Evolutionary conservation across 495 filamentous ascomycete species (phyloP).

Genomic region (Cercophora sp.): DNA sequence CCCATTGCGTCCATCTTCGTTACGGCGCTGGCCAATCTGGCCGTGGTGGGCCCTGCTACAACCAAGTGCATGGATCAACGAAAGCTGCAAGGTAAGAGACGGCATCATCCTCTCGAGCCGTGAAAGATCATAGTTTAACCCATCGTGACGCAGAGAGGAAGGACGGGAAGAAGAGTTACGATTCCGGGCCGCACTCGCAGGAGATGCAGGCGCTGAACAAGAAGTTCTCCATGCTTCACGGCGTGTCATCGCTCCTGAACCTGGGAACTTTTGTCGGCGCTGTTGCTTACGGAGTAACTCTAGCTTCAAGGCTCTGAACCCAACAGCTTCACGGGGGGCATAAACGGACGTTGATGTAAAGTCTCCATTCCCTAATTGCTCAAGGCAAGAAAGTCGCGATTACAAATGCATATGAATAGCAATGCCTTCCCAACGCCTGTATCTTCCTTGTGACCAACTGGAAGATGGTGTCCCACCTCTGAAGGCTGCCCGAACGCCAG

Average conservation of each 20-base stretch:
- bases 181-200: constrained; percentile 66
- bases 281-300: constrained; percentile 66
- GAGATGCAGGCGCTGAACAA: constrained; percentile 81
- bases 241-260: constrained; percentile 71
- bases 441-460: background rate
- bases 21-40: constrained; percentile 61
- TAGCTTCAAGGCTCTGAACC: constrained; percentile 54
- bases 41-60: constrained; percentile 67
- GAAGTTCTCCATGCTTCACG: constrained; percentile 74
- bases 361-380: background rate
- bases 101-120: no score
- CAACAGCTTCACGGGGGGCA: no score
- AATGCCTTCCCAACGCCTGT: background rate
- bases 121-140: no score
- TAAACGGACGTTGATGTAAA: background rate
- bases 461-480: background rate
- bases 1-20: constrained; percentile 64
- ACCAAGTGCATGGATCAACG: constrained; percentile 67
- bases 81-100: constrained; percentile 62
- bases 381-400: background rate
- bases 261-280: constrained; percentile 62
- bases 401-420: constrained; percentile 1
- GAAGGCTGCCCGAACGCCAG: no score
- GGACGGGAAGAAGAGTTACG: constrained; percentile 81
- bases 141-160: constrained; percentile 30